Evolutionary conservation across 148 eudicot species (phyloP), one percentile per base, ranked within the genome.

Genomic region (Rhododendron mucronatum): DNA sequence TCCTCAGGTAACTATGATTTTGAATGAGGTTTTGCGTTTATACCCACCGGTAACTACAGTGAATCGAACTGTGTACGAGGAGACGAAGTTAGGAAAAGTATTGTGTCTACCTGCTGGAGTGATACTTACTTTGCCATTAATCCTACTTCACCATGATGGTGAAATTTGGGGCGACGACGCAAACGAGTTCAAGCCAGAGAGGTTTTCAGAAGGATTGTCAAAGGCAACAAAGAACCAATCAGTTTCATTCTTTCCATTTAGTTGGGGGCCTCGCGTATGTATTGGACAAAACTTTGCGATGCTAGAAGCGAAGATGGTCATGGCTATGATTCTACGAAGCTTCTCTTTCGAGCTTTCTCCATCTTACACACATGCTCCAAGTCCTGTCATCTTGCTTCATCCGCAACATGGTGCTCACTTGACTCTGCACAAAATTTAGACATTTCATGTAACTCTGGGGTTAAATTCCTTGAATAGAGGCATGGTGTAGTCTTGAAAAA

Each of bases 341-440:
- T 86, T 81, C 83, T 71, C 80, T 15, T 86, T 86, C 7, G 81
- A 86, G 80, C 81, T 86, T 50, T 86, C 87, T 20, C 84, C 87
- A 71, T 69, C 73, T 35, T 86, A 86, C 30, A 0, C 88, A 3
- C 88, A 86, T 44, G 85, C 88, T 50, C 88, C 88, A 2, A 21
- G n/a, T 14, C 2, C 47, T 73, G 0, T 44, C 26, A 9, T 57
- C 6, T 53, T 79, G 41, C 55, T 86, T 41, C 81, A 82, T 82
- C 88, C 88, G 2, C 88, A 82, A 75, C 45, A 82, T 57, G 88
- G 88, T n/a, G 85, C 87, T 69, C 87, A 81, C 55, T 73, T 86
- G 80, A 71, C 82, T 71, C 53, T 86, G 15, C 84, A 21, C 69
- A 82, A 82, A 41, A 23, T 86, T 6, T 86, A 80, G 81, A 53